phyloP scores from a whole-genome alignment of 176 grass and related monocot species.

The Aegilops tauschii region DNA sequence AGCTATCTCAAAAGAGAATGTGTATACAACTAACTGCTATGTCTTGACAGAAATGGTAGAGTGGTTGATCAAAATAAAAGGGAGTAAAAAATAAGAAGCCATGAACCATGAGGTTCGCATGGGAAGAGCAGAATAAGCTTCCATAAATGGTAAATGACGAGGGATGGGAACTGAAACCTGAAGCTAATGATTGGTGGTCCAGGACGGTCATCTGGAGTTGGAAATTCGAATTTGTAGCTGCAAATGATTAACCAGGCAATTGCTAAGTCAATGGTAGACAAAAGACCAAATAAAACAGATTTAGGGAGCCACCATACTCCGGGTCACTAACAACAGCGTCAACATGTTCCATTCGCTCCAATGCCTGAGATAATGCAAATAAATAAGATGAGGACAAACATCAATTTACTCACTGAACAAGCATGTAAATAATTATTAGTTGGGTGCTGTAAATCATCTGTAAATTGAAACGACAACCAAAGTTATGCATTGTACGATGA shows the following conservation, averaged over 20 bases:
- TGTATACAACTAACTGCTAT: not conserved
- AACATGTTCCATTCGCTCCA: constrained; percentile 89
- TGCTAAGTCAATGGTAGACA: constrained; percentile 31
- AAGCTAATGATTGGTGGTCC: constrained; percentile 98
- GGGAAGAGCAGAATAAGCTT: not conserved
- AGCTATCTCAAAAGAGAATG: not conserved
- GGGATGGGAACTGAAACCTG: constrained; percentile 56
- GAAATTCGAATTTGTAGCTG: constrained; percentile 99
- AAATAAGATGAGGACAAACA: constrained; percentile 17
- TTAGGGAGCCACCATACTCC: constrained; percentile 57
- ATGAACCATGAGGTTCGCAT: not conserved
- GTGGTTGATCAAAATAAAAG: not conserved
- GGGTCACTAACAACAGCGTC: constrained; percentile 95
- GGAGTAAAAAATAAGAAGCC: not conserved
- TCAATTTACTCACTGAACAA: not conserved
- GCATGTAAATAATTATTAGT: not conserved
- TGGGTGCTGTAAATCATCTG: not conserved
- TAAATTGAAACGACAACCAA: not conserved
- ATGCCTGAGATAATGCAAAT: constrained; percentile 52
- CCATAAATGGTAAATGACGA: constrained; percentile 3
- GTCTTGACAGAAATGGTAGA: constrained; percentile 3
- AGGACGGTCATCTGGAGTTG: constrained; percentile 86
- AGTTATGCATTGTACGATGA: not conserved
- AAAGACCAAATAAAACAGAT: constrained; percentile 24
- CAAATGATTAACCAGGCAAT: constrained; percentile 17